phyloP scores from a whole-genome alignment of 345 rosid species.

The Eucalyptus lansdowneana region DNA sequence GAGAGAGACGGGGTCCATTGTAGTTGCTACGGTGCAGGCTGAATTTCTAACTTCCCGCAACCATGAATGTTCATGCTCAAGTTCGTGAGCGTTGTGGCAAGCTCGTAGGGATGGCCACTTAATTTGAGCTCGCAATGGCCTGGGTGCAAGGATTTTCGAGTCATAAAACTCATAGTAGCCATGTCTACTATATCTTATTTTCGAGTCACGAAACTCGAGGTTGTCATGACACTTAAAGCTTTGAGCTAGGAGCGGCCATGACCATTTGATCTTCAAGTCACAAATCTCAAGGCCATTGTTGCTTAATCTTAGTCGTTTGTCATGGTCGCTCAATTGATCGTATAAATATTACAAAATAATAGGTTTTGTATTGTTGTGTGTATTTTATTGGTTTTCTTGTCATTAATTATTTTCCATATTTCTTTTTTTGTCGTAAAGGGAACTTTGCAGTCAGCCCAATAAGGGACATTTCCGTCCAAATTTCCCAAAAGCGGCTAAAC shows the following conservation, averaged over 20 bases:
- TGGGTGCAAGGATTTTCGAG: no score
- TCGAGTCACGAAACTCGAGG: background rate
- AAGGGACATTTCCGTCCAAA: background rate
- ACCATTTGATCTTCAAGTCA: background rate
- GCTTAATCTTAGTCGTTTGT: background rate
- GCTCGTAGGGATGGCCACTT: no score
- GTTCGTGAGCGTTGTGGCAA: no score
- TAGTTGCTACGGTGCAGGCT: no score
- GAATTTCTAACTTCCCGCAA: no score
- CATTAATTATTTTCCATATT: background rate
- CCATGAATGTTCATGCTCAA: no score
- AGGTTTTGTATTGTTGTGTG: background rate
- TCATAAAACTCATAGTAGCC: no score
- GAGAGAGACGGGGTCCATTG: no score
- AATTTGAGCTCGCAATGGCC: no score
- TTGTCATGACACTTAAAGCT: background rate
- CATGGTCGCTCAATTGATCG: background rate
- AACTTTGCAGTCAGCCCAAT: background rate
- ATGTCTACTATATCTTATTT: no score
- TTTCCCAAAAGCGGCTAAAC: background rate
- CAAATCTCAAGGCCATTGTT: background rate
- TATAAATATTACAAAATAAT: no score
- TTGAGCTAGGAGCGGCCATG: background rate
- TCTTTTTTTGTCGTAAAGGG: background rate
- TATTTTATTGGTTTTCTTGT: background rate